Percentiles rank a stretch among this genome's conserved stretches.
Evolutionary conservation across 1,284 basidiomycete species (phyloP).

Genomic region (Phylloboletellus chloephorus): DNA sequence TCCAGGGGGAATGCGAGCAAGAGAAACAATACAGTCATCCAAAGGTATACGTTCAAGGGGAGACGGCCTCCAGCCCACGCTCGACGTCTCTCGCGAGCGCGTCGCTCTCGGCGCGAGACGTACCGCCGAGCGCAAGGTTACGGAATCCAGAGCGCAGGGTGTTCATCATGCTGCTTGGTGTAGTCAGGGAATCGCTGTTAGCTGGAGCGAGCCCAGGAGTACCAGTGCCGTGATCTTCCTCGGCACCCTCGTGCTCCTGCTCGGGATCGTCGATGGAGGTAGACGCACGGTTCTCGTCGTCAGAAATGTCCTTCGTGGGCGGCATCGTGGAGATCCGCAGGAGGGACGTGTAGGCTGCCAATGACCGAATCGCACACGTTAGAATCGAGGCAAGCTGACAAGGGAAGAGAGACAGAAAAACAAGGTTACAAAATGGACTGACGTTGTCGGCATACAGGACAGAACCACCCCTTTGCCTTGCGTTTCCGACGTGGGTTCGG

Average conservation of each 20-base stretch:
- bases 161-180: constrained; percentile 28
- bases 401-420: too few relatives aligned
- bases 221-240: constrained; percentile 2
- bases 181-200: constrained; percentile 15
- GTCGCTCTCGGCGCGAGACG: constrained; percentile 18
- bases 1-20: constrained; percentile 3
- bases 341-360: constrained; percentile 80
- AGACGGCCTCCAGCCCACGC: constrained; percentile 23
- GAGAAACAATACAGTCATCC: neutral
- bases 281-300: constrained; percentile 34
- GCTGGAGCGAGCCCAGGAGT: neutral
- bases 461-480: constrained; percentile 93
- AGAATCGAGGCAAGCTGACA: neutral
- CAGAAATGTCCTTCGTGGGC: constrained; percentile 42
- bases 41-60: constrained; percentile 12
- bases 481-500: constrained; percentile 64
- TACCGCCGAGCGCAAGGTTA: constrained; percentile 20
- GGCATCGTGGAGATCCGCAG: constrained; percentile 76
- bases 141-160: constrained; percentile 34
- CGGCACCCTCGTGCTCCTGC: constrained; percentile 18
- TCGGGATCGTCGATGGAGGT: constrained; percentile 34
- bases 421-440: constrained; percentile 29
- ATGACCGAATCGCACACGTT: neutral
- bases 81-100: constrained; percentile 36
- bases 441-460: constrained; percentile 89